Conservation (phyloP, 2,329 filamentous ascomycete genomes). For the Fusarium setosum region DNA sequence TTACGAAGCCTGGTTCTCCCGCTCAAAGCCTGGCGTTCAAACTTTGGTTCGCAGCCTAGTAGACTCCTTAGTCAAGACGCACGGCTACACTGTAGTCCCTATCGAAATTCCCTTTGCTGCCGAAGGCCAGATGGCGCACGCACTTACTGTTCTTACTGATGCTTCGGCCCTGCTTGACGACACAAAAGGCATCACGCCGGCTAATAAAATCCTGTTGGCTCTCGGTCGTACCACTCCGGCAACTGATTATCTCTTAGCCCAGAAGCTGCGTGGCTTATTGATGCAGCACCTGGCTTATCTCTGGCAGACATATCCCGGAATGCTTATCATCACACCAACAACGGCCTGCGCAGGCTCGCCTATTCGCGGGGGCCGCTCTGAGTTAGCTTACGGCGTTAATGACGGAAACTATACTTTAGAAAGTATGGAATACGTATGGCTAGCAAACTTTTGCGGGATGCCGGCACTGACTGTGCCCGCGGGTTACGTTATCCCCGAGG, state of each 20-base stretch:
- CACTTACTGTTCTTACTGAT: slow-evolving; percentile 78
- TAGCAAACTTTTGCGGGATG: slow-evolving; percentile 62
- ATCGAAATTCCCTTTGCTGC: slow-evolving; percentile 68
- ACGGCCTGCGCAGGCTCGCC: slow-evolving; percentile 62
- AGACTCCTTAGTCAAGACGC: slow-evolving; percentile 62
- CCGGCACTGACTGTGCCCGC: slow-evolving; percentile 59
- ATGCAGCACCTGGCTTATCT: slow-evolving; percentile 78
- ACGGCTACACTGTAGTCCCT: slow-evolving; percentile 65
- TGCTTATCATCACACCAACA: slow-evolving; percentile 79
- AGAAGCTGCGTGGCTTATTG: slow-evolving; percentile 75
- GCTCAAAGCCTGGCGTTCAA: slow-evolving; percentile 55
- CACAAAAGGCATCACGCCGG: slow-evolving; percentile 62
- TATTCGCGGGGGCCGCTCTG: slow-evolving; percentile 48
- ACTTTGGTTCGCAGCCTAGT: slow-evolving; percentile 56
- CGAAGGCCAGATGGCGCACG: slow-evolving; percentile 78
- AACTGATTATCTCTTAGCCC: slow-evolving; percentile 75
- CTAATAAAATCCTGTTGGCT: slow-evolving; percentile 74
- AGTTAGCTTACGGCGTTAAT: slow-evolving; percentile 55
- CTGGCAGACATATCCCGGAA: slow-evolving; percentile 72
- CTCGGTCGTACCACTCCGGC: slow-evolving; percentile 72
- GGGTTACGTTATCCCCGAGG: slow-evolving; percentile 56
- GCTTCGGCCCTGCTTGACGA: slow-evolving; percentile 59
- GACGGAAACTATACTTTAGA: slow-evolving; percentile 59
- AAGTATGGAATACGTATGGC: slow-evolving; percentile 63
- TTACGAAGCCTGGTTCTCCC: slow-evolving; percentile 71